A percentile compares a stretch with the other conserved stretches of the same genome.
Conservation (phyloP, 805 yeast genomes). For the Brettanomyces bruxellensis region DNA sequence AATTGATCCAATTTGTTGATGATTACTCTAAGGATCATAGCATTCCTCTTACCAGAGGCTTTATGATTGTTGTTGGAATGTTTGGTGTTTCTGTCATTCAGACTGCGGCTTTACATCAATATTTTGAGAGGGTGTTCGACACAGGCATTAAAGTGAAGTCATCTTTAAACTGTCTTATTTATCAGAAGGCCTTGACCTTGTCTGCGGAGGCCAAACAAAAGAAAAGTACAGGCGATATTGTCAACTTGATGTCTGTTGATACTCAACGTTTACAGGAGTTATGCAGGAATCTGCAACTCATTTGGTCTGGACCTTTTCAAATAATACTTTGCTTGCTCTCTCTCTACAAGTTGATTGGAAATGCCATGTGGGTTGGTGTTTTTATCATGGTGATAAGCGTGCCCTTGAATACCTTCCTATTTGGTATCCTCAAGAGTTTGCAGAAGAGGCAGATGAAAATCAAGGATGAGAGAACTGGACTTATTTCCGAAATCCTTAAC, state of each 20-base stretch:
- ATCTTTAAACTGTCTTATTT: constrained; percentile 56
- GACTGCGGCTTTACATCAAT: constrained; percentile 70
- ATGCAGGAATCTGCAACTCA: constrained; percentile 64
- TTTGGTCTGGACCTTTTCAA: constrained; percentile 94
- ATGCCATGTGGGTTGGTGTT: constrained; percentile 96
- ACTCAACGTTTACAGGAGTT: constrained; percentile 81
- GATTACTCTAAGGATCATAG: constrained; percentile 36
- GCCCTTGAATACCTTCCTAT: constrained; percentile 67
- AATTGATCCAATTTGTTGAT: constrained; percentile 53
- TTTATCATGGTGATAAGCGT: constrained; percentile 66
- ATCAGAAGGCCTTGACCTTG: constrained; percentile 56
- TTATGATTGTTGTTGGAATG: constrained; percentile 69
- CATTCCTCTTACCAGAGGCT: constrained; percentile 63
- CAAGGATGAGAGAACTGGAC: constrained; percentile 87
- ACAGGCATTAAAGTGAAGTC: constrained; percentile 71
- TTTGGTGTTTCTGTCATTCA: constrained; percentile 68
- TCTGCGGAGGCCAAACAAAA: constrained; percentile 64
- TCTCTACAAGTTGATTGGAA: constrained; percentile 65
- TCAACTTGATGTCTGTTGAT: constrained; percentile 90
- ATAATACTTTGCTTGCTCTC: constrained; percentile 66
- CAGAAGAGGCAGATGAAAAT: constrained; percentile 83
- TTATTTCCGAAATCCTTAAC: constrained; percentile 79
- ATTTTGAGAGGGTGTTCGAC: constrained; percentile 65
- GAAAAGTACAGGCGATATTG: constrained; percentile 86
- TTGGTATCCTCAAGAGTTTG: constrained; percentile 56